Conservation (phyloP, 768 basidiomycete genomes). For the Boletus patriciae region DNA sequence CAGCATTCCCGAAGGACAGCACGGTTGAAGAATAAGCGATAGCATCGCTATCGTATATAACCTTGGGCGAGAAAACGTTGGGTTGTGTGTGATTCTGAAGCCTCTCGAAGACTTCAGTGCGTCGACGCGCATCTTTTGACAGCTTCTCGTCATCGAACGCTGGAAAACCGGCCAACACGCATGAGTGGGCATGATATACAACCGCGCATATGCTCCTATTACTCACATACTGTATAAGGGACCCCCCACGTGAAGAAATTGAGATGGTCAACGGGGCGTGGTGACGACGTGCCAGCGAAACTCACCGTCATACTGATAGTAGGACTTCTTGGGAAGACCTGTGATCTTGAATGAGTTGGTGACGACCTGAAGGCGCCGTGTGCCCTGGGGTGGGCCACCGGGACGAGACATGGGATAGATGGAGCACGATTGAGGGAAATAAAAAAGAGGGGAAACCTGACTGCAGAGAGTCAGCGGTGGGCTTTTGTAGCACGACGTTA, state of each 20-base stretch:
- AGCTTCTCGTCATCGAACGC: constrained; percentile 20
- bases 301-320: constrained; percentile 37
- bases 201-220: not conserved
- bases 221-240: constrained; percentile 29
- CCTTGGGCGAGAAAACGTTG: constrained; percentile 39
- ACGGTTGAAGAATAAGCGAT: constrained; percentile 41
- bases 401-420: constrained; percentile 24
- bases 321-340: constrained; percentile 24
- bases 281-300: not conserved
- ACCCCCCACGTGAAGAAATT: constrained; percentile 7
- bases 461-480: not conserved
- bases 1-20: constrained; percentile 34
- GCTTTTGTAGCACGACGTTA: constrained; percentile 9
- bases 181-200: constrained; percentile 1
- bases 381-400: constrained; percentile 15
- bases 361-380: constrained; percentile 23
- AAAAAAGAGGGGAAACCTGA: not conserved
- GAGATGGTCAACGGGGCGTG: constrained; percentile 3
- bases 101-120: constrained; percentile 32
- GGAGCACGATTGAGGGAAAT: not conserved
- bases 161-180: not conserved
- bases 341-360: constrained; percentile 38
- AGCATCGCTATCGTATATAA: constrained; percentile 47
- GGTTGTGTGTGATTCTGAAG: constrained; percentile 42
- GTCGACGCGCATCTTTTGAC: constrained; percentile 14